Conservation (phyloP, 1,139 yeast genomes). For the Debaryomycetaceae sp. region DNA sequence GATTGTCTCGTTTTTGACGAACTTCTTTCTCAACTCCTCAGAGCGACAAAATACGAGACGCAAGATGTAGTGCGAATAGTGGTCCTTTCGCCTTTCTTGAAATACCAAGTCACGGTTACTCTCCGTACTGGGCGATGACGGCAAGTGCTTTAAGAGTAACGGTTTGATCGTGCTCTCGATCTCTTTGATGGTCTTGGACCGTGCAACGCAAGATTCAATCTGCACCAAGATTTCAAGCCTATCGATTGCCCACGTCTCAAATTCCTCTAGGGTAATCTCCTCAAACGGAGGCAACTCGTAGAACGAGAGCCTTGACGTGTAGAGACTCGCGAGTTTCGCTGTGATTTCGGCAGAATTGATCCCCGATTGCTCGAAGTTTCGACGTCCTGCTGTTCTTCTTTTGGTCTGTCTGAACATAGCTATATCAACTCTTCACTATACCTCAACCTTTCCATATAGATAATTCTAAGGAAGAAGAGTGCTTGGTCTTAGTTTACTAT, state of each 20-base stretch:
- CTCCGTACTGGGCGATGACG: constrained; percentile 45
- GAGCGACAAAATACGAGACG: constrained; percentile 87
- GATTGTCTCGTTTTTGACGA: constrained; percentile 69
- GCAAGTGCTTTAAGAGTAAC: constrained; percentile 59
- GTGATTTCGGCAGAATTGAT: constrained; percentile 35
- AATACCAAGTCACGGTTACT: constrained; percentile 28
- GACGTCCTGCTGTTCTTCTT: constrained; percentile 72
- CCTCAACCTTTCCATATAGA: neutral
- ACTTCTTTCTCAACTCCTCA: constrained; percentile 79
- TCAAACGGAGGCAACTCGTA: constrained; percentile 74
- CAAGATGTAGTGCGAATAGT: constrained; percentile 84
- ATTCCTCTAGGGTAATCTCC: constrained; percentile 87
- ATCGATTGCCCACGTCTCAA: constrained; percentile 95
- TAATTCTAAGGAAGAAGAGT: neutral
- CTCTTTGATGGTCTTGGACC: constrained; percentile 64
- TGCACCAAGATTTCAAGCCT: constrained; percentile 79
- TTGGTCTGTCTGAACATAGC: constrained; percentile 72
- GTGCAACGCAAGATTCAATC: constrained; percentile 69
- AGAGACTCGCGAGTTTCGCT: constrained; percentile 9
- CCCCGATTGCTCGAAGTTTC: constrained; percentile 51
- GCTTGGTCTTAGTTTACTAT: neutral
- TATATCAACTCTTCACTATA: neutral
- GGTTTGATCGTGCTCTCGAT: constrained; percentile 65
- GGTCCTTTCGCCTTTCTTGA: constrained; percentile 77
- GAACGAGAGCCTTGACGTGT: constrained; percentile 50